Evolutionary conservation across 495 filamentous ascomycete species (phyloP).

Genomic region (Penicilliopsis zonata): DNA sequence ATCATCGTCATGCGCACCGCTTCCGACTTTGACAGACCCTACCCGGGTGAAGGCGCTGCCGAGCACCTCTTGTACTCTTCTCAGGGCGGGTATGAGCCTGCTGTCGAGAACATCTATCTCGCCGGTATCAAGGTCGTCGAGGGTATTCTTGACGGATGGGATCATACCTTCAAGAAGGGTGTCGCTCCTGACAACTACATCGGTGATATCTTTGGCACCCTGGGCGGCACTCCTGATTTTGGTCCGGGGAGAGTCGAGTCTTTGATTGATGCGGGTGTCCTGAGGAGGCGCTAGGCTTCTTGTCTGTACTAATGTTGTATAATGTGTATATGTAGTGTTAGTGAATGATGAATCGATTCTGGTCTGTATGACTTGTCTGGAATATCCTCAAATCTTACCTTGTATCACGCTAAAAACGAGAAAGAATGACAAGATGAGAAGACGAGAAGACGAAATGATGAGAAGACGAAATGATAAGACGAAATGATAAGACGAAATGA

Average conservation of each 20-base stretch:
- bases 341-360: too few species aligned
- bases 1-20: constrained; percentile 66
- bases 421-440: too few species aligned
- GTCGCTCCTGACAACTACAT: constrained; percentile 56
- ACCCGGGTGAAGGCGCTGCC: constrained; percentile 38
- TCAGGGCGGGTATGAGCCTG: constrained; percentile 46
- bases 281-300: constrained; percentile 21
- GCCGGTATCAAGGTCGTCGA: constrained; percentile 56
- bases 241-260: constrained; percentile 35
- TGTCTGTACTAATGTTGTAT: too few species aligned
- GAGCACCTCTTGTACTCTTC: constrained; percentile 46
- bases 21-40: constrained; percentile 60
- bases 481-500: too few species aligned
- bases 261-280: constrained; percentile 14
- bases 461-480: too few species aligned
- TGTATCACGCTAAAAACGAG: too few species aligned
- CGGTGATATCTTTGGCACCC: constrained; percentile 57
- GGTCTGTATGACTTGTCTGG: too few species aligned
- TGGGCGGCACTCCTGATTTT: constrained; percentile 57
- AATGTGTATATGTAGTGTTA: too few species aligned
- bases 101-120: constrained; percentile 53
- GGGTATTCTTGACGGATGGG: constrained; percentile 52
- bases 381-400: too few species aligned
- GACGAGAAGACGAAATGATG: too few species aligned
- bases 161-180: constrained; percentile 42